Evolutionary conservation across 441 rosid species (phyloP).

Genomic region (Melianthus villosus): DNA sequence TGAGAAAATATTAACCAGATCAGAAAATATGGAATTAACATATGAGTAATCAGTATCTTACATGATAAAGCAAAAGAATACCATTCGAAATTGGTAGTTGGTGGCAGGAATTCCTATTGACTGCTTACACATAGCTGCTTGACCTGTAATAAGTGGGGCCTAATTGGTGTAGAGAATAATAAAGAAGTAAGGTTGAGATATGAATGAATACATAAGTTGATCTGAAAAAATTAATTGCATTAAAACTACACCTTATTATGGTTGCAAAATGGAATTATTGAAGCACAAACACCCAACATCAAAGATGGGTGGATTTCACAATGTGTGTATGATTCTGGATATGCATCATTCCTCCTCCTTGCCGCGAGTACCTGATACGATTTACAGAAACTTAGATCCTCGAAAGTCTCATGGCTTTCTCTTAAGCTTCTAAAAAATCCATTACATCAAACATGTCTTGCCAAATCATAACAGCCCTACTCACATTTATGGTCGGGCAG

Average conservation of each 20-base stretch:
- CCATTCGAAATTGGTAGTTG: conserved; percentile 93
- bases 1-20: no score
- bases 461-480: conserved; percentile 12
- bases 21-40: conserved; percentile 5
- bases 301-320: conserved; percentile 97
- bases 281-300: conserved; percentile 92
- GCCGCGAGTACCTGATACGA: conserved; percentile 73
- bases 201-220: no score
- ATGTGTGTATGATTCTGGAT: conserved; percentile 76
- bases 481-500: conserved; percentile 92
- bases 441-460: background rate
- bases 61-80: conserved; percentile 13
- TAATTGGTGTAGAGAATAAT: conserved; percentile 19
- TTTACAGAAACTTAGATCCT: conserved; percentile 3
- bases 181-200: no score
- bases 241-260: conserved; percentile 95
- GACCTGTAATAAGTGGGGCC: conserved; percentile 98
- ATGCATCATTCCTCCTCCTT: conserved; percentile 71
- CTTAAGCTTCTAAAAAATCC: no score
- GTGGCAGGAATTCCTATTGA: conserved; percentile 98
- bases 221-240: no score
- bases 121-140: conserved; percentile 99
- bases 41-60: background rate
- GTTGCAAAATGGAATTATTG: conserved; percentile 95
- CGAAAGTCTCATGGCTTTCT: background rate